Base-by-base conservation (phyloP, 805 yeast genomes). In the Teunomyces gatunensis region DNA sequence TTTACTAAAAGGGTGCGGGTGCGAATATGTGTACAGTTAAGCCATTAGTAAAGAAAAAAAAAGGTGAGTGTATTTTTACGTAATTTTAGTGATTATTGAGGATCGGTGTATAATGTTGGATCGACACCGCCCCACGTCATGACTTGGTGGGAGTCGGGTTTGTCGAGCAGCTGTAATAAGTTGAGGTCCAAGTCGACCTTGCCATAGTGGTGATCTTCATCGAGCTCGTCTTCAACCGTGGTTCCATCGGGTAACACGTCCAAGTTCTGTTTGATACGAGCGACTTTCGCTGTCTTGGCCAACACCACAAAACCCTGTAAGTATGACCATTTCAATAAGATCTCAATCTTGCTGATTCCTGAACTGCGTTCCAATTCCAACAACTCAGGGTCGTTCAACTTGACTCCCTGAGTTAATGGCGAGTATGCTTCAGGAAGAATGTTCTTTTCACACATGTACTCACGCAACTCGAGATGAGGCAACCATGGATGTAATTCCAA, bases 401-500 rank as follows among this genome's bases (percentile, higher is more conserved):
- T 79, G 40, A 62, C 60, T 6, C 92, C 89, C 50, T 77, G 77
- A 1, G 86, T 83, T 58, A 90, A 76, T 6, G 97, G 96, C 6
- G 94, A 83, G 67, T 79, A 90, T 0, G 95, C 91, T 61, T 87
- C 89, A 9, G 85, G 79, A 5, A 73, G 67, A 35, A 90, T 78
- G 39, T 74, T 81, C 48, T 83, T 65, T 12, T 72, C 59, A 28
- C 73, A 70, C 60, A 87, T 82, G 65, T 69, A 85, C 46, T 81
- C 77, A 18, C 85, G 80, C 48, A 89, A 71, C 44, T 83, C 82
- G 46, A 74, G 67, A 56, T 86, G 73, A 68, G 85, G 87, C 57
- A 85, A 72, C 91, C 94, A 87, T 17, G 94, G 96, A 50, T 89
- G 87, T 44, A 88, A 75, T 64, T 88, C 96, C 58, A 89, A 79